These are phyloP conservation scores for Microdochium trichocladiopsis DNA, from an alignment of 2,329 filamentous ascomycete genomes.

Conservation along the genomic window DNA sequence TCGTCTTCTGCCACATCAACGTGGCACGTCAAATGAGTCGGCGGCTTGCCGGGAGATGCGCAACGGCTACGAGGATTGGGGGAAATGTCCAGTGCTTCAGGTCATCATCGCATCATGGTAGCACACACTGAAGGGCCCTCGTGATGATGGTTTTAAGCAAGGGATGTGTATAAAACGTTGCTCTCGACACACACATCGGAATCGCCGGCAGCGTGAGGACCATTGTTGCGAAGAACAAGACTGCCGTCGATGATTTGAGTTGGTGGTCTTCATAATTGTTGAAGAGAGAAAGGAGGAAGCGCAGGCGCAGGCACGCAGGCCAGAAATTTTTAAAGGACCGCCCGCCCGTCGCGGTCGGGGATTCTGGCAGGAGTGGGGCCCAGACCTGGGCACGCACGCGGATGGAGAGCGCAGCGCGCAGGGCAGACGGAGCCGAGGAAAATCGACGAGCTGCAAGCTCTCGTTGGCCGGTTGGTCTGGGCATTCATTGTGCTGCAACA, in stretches of 20 bases:
- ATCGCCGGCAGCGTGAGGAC: slow-evolving; percentile 38
- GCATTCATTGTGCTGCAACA: too few relatives aligned
- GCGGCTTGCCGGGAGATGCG: too few relatives aligned
- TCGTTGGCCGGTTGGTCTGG: too few relatives aligned
- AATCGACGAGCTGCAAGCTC: too few relatives aligned
- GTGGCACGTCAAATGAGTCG: too few relatives aligned
- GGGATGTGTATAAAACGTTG: slow-evolving; percentile 33
- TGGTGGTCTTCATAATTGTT: slow-evolving; percentile 34
- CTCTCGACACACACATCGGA: slow-evolving; percentile 52
- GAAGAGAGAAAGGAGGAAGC: slow-evolving; percentile 13
- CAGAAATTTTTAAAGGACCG: background rate
- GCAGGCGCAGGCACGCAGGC: background rate
- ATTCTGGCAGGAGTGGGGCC: background rate
- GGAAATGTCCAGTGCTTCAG: slow-evolving; percentile 54
- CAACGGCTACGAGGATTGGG: too few relatives aligned
- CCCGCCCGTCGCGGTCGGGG: background rate
- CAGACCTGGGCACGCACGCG: background rate
- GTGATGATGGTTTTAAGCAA: slow-evolving; percentile 64
- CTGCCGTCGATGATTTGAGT: slow-evolving; percentile 34
- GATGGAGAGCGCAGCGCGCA: too few relatives aligned
- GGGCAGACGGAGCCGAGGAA: too few relatives aligned
- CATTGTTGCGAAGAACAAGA: slow-evolving; percentile 14
- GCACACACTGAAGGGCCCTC: slow-evolving; percentile 55
- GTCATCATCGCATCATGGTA: slow-evolving; percentile 64
- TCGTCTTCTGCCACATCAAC: too few relatives aligned